These are phyloP conservation scores for Aspergillus conjunctus DNA, from an alignment of 495 filamentous ascomycete species.

Conservation along the genomic window DNA sequence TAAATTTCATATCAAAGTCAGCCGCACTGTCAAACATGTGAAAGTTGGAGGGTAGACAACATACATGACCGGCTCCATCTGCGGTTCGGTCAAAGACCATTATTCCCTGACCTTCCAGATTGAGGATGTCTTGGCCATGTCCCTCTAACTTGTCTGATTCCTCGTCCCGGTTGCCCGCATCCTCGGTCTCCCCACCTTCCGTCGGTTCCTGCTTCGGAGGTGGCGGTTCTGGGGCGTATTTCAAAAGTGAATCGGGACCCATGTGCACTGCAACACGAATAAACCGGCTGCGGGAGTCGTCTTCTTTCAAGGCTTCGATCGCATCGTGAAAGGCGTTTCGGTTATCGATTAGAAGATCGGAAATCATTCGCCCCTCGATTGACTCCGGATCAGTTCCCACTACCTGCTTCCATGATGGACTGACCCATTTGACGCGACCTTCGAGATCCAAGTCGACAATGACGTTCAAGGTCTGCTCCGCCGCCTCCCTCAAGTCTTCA, in stretches of 20 bases:
- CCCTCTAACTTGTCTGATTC: constrained; percentile 43
- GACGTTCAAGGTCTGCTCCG: constrained; percentile 93
- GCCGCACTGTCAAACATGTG: not conserved
- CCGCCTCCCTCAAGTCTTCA: constrained; percentile 90
- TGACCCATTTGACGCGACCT: constrained; percentile 89
- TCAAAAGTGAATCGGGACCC: constrained; percentile 68
- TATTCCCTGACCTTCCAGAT: constrained; percentile 93
- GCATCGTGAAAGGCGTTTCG: constrained; percentile 76
- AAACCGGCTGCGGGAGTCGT: constrained; percentile 90
- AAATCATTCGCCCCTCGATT: constrained; percentile 74
- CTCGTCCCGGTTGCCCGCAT: constrained; percentile 35
- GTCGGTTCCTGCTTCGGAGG: constrained; percentile 22
- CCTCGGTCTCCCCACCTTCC: constrained; percentile 25
- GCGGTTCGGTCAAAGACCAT: constrained; percentile 93
- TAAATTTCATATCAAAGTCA: constrained; percentile 34
- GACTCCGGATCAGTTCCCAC: constrained; percentile 75
- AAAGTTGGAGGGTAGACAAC: not conserved
- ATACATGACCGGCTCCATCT: constrained; percentile 81
- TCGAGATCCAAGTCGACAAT: constrained; percentile 91
- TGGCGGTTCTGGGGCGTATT: constrained; percentile 55
- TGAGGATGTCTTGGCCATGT: constrained; percentile 59
- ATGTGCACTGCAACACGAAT: constrained; percentile 80
- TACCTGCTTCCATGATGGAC: constrained; percentile 94
- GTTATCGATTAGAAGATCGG: constrained; percentile 78
- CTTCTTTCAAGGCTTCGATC: constrained; percentile 84